These are phyloP conservation scores for Beta macrorhiza DNA, from an alignment of 179 eudicot genomes.

Conservation along the genomic window DNA sequence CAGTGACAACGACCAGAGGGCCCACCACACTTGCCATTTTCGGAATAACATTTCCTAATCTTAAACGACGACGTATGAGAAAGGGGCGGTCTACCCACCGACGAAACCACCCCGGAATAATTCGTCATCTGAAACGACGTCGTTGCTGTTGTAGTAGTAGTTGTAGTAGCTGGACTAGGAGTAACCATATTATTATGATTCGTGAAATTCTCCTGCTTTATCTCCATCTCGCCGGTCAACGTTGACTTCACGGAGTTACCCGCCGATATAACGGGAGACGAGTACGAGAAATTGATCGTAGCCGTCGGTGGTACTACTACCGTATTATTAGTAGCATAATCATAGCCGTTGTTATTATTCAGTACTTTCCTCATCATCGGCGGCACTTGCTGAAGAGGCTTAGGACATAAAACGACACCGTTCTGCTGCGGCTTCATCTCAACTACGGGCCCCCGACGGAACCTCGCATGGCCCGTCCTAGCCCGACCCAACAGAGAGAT, in stretches of 20 bases:
- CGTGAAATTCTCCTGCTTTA: constrained; percentile 17
- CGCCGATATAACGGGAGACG: constrained; percentile 44
- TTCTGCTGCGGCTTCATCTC: neutral
- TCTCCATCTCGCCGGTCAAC: constrained; percentile 55
- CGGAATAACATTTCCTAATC: constrained; percentile 71
- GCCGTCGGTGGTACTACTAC: constrained; percentile 16
- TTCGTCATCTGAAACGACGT: constrained; percentile 58
- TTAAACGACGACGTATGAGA: constrained; percentile 57
- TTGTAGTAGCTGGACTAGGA: neutral
- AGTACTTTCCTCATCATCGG: constrained; percentile 3
- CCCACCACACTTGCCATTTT: constrained; percentile 75
- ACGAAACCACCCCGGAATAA: constrained; percentile 44
- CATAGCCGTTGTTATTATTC: neutral
- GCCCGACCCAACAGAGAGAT: constrained; percentile 70
- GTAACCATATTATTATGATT: neutral
- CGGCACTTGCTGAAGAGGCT: constrained; percentile 68
- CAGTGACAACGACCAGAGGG: constrained; percentile 85
- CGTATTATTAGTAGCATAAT: neutral
- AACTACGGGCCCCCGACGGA: constrained; percentile 40
- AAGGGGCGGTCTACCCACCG: constrained; percentile 65
- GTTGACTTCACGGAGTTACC: constrained; percentile 62
- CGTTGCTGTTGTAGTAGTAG: constrained; percentile 17
- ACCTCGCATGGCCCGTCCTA: constrained; percentile 82
- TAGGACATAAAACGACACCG: constrained; percentile 55
- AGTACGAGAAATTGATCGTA: constrained; percentile 57